A percentile compares a stretch with the other conserved stretches of the same genome.
Evolutionary conservation across 257 asterid genomes (phyloP).

Genomic region (Przewalskia tangutica): DNA sequence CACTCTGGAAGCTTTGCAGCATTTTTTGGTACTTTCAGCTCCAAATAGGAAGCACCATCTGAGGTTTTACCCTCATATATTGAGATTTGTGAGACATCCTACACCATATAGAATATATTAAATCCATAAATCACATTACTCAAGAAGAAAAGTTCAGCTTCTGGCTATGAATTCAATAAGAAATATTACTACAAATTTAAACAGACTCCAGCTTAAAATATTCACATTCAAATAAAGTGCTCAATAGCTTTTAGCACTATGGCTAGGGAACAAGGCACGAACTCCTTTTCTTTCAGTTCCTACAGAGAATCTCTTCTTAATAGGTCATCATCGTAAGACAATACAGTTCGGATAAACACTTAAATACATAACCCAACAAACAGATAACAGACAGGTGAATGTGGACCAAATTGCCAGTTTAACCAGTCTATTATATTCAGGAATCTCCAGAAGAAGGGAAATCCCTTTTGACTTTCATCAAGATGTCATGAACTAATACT

Average conservation of each 20-base stretch:
- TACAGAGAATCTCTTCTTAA: neutral
- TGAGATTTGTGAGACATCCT: conserved; percentile 67
- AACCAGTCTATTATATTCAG: neutral
- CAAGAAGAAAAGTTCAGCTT: neutral
- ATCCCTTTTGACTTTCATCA: neutral
- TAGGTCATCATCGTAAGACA: neutral
- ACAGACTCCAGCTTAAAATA: neutral
- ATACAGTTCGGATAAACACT: neutral
- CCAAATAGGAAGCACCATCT: conserved; percentile 73
- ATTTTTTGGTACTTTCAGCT: conserved; percentile 63
- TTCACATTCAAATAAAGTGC: neutral
- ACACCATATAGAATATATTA: conserved; percentile 13
- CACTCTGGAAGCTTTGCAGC: conserved; percentile 37
- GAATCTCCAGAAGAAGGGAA: neutral
- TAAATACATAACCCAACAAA: neutral
- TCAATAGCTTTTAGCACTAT: neutral
- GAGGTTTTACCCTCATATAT: conserved; percentile 47
- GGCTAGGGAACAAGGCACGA: neutral
- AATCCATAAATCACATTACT: neutral
- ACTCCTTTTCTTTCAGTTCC: neutral
- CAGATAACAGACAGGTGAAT: neutral
- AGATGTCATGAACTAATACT: neutral
- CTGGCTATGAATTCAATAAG: neutral
- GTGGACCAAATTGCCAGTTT: neutral
- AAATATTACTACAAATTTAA: neutral